phyloP scores from a whole-genome alignment of 1,284 basidiomycete genomes.

The Irpex sp. region DNA sequence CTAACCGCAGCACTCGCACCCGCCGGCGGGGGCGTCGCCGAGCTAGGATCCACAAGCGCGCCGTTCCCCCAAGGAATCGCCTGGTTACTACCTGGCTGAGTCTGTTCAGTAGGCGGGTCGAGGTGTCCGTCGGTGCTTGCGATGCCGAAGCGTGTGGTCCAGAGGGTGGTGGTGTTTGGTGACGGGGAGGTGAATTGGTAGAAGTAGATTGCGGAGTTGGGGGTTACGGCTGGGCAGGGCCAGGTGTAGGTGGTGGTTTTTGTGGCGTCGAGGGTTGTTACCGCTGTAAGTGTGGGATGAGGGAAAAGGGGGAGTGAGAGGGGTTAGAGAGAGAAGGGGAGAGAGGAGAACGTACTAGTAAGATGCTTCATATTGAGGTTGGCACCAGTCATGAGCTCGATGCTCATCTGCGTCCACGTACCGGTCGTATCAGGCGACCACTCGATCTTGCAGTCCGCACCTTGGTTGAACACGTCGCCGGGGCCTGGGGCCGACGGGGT shows the following conservation, averaged over 20 bases:
- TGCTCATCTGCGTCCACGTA: slow-evolving; percentile 59
- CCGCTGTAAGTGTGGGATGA: slow-evolving; percentile 46
- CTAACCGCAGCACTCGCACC: slow-evolving; percentile 9
- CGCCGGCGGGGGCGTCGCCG: slow-evolving; percentile 24
- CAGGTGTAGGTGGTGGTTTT: slow-evolving; percentile 42
- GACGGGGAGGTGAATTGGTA: slow-evolving; percentile 60
- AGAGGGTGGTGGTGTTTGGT: slow-evolving; percentile 38
- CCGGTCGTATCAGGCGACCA: slow-evolving; percentile 56
- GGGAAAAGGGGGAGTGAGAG: no score
- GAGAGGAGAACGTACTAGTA: slow-evolving; percentile 42
- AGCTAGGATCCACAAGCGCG: slow-evolving; percentile 40
- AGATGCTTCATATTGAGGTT: slow-evolving; percentile 69
- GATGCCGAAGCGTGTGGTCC: slow-evolving; percentile 83
- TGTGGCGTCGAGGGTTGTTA: slow-evolving; percentile 47
- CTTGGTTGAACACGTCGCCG: slow-evolving; percentile 50
- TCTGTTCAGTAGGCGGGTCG: slow-evolving; percentile 45
- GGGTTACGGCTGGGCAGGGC: slow-evolving; percentile 70
- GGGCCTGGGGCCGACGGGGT: slow-evolving; percentile 44
- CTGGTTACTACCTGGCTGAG: slow-evolving; percentile 43
- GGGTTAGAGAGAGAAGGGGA: no score
- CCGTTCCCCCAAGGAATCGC: slow-evolving; percentile 70
- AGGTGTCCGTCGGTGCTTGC: slow-evolving; percentile 46
- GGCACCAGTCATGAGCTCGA: slow-evolving; percentile 76
- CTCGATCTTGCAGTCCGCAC: slow-evolving; percentile 43
- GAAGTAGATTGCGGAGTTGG: slow-evolving; percentile 72